Evolutionary conservation across 768 basidiomycete genomes (phyloP), one percentile per base, ranked within the genome.

Genomic region (Cytidiella melzeri): DNA sequence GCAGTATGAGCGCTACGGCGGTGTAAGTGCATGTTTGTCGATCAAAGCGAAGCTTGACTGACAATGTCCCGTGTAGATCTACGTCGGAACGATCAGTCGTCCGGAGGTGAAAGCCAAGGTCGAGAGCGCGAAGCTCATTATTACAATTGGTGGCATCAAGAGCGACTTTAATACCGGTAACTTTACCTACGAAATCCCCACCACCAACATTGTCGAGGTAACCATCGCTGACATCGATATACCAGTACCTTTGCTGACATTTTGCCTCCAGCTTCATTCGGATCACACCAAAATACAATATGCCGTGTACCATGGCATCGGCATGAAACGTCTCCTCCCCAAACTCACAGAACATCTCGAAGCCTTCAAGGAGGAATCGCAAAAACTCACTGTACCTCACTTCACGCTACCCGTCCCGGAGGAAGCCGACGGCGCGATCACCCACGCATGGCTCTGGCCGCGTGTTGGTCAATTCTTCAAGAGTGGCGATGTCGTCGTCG

Each of bases 131-230:
- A 86, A 83, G 55, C 70, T 93, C 38, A 80, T 90, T 44, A 60
- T 94, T 11, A 86, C 85, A 11, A 69, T 94, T 50, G 88, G 89
- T 3, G 66, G 70, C 1, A 68, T 89, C 43, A 79, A 77, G 61
- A 81, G 77, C 41, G 91, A 94, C 64, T 92, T 90, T 72, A 94
- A 94, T 65, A 89, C 87, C 1, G 92, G 90, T 26, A 86, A 85
- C 64, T 92, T 91, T 66, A 84, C 85, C 0, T 90, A 87, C 58
- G 77, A 76, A 43, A 81, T 85, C 41, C 80, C 83, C 4, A 71
- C 71, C 0, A 63, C 65, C 10, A 73, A 72, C 36, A 81, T 79
- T 12, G 70, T 90, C 53, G 88, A 88, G 73, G 86, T 84, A 55
- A 12, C 56, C 30, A 34, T 50, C 15, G 15, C 24, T 1, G 24